These are phyloP conservation scores for Aspergillus heteromorphus DNA, from an alignment of 495 filamentous ascomycete genomes.

Conservation along the genomic window DNA sequence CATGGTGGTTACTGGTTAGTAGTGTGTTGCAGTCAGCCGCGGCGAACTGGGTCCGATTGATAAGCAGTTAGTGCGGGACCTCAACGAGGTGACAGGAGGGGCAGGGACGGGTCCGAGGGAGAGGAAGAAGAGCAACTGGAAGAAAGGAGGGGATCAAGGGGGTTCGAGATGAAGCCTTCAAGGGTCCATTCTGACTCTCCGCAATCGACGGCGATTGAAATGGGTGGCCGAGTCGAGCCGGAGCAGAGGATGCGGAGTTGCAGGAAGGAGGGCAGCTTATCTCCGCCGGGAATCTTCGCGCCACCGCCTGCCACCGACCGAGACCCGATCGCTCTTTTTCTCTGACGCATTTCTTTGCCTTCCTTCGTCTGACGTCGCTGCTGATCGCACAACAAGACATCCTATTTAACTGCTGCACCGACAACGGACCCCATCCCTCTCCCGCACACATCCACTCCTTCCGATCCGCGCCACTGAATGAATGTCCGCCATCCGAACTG, in stretches of 20 bases:
- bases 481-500: slow-evolving; percentile 21
- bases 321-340: slow-evolving; percentile 18
- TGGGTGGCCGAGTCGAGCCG: not conserved
- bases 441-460: not conserved
- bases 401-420: not conserved
- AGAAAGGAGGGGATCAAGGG: not conserved
- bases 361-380: not conserved
- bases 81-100: not conserved
- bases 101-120: not conserved
- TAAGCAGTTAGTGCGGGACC: slow-evolving; percentile 17
- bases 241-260: not conserved
- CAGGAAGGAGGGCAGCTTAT: slow-evolving; percentile 15
- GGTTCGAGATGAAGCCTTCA: not conserved
- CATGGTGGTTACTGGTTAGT: slow-evolving; percentile 34
- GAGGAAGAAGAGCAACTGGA: not conserved
- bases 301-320: slow-evolving; percentile 21
- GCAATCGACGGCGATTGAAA: not conserved
- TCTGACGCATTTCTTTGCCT: slow-evolving; percentile 8
- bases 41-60: slow-evolving; percentile 18
- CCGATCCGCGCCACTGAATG: slow-evolving; percentile 7
- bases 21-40: not conserved
- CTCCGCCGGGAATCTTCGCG: slow-evolving; percentile 18
- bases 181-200: not conserved
- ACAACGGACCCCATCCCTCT: not conserved
- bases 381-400: not conserved